Conservation (phyloP, 192 early-diverging fungal genomes). For the Podila verticillata region DNA sequence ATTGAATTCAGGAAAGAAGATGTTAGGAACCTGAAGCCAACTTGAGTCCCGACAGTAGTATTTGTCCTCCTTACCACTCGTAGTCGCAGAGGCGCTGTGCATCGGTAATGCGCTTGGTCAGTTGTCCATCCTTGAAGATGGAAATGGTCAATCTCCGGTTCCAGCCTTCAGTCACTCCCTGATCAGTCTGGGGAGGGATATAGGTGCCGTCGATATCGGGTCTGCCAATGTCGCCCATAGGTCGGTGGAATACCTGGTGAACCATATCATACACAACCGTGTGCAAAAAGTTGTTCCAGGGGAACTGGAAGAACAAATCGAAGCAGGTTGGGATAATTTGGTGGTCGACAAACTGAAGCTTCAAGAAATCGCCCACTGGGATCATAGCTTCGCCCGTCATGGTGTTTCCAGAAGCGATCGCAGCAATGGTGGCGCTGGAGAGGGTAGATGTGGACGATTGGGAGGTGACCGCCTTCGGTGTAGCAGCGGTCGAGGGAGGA, state of each 20-base stretch:
- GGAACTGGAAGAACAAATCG: constrained; percentile 92
- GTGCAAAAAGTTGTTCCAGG: constrained; percentile 99
- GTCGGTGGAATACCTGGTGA: constrained; percentile 96
- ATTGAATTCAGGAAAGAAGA: constrained; percentile 1
- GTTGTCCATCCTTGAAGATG: constrained; percentile 85
- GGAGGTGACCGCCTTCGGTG: background rate
- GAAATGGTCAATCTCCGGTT: constrained; percentile 56
- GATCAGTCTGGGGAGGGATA: constrained; percentile 38
- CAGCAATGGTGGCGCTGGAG: constrained; percentile 14
- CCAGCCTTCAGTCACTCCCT: constrained; percentile 45
- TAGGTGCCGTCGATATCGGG: constrained; percentile 41
- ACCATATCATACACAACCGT: constrained; percentile 99
- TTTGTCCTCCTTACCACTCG: constrained; percentile 65
- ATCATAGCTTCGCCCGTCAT: constrained; percentile 42
- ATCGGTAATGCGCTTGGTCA: constrained; percentile 85
- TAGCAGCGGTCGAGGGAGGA: constrained; percentile 9
- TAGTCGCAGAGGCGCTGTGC: constrained; percentile 88
- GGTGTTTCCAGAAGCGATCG: constrained; percentile 8
- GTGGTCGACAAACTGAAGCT: constrained; percentile 73
- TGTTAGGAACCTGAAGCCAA: background rate
- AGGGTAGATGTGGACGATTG: constrained; percentile 1
- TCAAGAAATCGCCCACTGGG: constrained; percentile 79
- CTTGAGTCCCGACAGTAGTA: background rate
- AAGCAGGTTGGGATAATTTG: constrained; percentile 72
- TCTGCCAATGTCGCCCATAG: constrained; percentile 66